Conservation (phyloP, 2,329 filamentous ascomycete species). For the Fusarium musae region DNA sequence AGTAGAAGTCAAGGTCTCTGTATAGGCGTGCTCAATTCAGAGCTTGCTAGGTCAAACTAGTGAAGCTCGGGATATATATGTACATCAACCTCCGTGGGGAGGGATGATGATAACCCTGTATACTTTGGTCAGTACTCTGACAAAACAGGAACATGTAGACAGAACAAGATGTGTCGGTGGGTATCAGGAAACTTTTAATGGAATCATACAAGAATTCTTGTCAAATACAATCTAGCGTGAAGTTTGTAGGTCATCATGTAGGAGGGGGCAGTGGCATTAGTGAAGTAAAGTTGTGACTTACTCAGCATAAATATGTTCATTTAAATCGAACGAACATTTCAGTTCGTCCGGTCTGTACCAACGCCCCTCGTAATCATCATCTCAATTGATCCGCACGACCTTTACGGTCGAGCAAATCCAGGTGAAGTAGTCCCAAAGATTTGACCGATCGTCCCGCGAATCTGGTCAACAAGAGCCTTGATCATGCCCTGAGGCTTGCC, state of each 20-base stretch:
- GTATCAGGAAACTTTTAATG: slow-evolving; percentile 49
- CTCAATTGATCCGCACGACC: background rate
- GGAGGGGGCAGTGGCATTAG: background rate
- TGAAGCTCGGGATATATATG: background rate
- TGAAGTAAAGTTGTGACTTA: slow-evolving; percentile 15
- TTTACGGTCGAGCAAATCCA: slow-evolving; percentile 41
- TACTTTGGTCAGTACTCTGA: slow-evolving; percentile 19
- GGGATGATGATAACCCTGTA: background rate
- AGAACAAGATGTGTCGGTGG: background rate
- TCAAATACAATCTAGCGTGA: slow-evolving; percentile 63
- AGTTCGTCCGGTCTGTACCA: background rate
- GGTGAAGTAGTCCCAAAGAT: slow-evolving; percentile 48
- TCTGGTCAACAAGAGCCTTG: slow-evolving; percentile 71
- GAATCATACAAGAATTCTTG: slow-evolving; percentile 51
- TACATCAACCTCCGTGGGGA: background rate
- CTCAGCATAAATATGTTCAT: background rate
- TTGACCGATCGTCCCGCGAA: slow-evolving; percentile 63
- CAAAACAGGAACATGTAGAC: background rate
- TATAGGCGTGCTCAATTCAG: rapidly evolving
- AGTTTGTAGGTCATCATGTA: slow-evolving; percentile 54
- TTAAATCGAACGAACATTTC: background rate
- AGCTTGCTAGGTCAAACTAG: rapidly evolving
- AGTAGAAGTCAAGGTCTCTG: too few species aligned
- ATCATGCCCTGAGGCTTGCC: slow-evolving; percentile 71
- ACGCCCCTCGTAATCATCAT: too few species aligned